These are phyloP conservation scores for Venturia carpophila DNA, from an alignment of 2,329 filamentous ascomycete species.

Conservation along the genomic window DNA sequence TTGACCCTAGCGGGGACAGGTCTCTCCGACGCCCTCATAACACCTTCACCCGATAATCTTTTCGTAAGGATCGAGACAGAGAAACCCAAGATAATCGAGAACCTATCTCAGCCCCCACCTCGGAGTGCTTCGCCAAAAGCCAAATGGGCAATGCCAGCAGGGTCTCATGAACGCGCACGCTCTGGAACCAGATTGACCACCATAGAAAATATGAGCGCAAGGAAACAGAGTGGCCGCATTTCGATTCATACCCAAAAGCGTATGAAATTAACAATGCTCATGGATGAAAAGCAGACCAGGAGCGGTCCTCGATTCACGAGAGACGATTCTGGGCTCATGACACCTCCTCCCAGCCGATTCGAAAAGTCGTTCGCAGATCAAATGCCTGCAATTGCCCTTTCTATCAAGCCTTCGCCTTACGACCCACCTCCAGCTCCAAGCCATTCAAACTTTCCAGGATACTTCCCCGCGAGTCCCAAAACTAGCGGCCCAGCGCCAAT, in stretches of 20 bases:
- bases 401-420: background rate
- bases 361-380: background rate
- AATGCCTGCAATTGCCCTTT: background rate
- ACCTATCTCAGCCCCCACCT: background rate
- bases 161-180: background rate
- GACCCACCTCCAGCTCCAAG: constrained; percentile 13
- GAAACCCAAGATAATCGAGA: background rate
- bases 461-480: background rate
- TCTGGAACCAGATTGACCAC: constrained; percentile 4
- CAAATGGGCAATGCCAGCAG: background rate
- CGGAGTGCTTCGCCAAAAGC: background rate
- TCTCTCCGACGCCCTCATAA: background rate
- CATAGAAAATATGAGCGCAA: background rate
- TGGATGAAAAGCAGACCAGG: background rate
- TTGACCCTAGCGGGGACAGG: background rate
- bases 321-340: constrained; percentile 11
- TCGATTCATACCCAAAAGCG: constrained; percentile 5
- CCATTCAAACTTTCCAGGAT: background rate
- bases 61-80: background rate
- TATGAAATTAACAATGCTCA: background rate
- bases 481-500: constrained; percentile 4
- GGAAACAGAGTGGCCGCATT: background rate
- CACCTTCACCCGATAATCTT: background rate
- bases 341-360: background rate
- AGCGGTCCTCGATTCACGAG: background rate